A percentile compares a stretch with the other conserved stretches of the same genome.
Conservation (phyloP, 768 basidiomycete genomes). For the Daedaleopsis nitida region DNA sequence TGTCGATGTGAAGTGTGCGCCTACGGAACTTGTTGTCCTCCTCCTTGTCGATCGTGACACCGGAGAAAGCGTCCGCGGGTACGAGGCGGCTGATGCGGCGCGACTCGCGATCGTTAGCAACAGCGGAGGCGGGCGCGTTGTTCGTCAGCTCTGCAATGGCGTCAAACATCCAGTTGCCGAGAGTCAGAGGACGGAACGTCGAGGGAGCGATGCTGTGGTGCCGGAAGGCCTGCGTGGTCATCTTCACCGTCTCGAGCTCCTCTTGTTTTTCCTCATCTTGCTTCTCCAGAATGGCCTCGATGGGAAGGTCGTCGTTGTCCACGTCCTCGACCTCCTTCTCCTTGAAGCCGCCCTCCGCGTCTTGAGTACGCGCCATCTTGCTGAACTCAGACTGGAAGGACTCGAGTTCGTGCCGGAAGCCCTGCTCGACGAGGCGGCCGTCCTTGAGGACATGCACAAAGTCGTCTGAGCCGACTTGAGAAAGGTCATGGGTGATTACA, state of each 20-base stretch:
- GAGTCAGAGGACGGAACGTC: constrained; percentile 55
- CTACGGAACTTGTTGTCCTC: constrained; percentile 31
- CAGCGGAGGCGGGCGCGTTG: constrained; percentile 25
- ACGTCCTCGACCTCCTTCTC: constrained; percentile 35
- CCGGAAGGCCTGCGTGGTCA: constrained; percentile 32
- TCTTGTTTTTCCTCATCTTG: constrained; percentile 41
- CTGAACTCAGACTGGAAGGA: constrained; percentile 64
- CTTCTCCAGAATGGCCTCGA: constrained; percentile 50
- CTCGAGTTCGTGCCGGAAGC: constrained; percentile 82
- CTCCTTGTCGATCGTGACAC: constrained; percentile 7
- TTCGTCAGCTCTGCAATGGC: constrained; percentile 67
- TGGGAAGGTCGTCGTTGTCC: constrained; percentile 40
- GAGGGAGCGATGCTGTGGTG: constrained; percentile 46
- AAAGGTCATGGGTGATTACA: constrained; percentile 94
- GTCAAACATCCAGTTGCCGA: constrained; percentile 87
- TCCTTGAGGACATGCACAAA: constrained; percentile 92
- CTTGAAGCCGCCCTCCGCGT: constrained; percentile 52
- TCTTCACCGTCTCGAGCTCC: constrained; percentile 29
- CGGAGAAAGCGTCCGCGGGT: constrained; percentile 35
- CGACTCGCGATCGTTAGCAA: constrained; percentile 27
- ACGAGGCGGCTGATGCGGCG: constrained; percentile 39
- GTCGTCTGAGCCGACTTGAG: constrained; percentile 71
- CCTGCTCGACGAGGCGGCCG: constrained; percentile 83
- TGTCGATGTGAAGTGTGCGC: constrained; percentile 43
- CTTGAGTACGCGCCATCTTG: constrained; percentile 63